These are phyloP conservation scores for Penicillium verhagenii DNA, from an alignment of 495 filamentous ascomycete genomes.

Conservation along the genomic window DNA sequence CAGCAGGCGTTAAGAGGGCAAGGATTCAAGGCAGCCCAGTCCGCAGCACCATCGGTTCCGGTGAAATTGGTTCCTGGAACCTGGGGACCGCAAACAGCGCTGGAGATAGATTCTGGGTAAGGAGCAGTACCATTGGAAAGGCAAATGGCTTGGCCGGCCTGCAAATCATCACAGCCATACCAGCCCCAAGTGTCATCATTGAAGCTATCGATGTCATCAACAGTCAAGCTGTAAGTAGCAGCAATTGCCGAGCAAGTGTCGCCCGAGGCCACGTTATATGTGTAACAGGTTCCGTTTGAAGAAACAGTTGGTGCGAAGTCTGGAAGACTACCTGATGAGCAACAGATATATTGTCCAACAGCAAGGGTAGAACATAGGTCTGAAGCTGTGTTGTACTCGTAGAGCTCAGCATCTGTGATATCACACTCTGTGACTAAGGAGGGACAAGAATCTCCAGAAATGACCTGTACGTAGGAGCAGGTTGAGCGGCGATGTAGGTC, in stretches of 20 bases:
- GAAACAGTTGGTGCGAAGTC: neutral
- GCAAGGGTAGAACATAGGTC: neutral
- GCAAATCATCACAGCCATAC: neutral
- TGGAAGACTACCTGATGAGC: neutral
- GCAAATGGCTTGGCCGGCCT: neutral
- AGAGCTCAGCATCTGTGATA: neutral
- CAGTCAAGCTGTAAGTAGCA: neutral
- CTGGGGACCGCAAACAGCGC: neutral
- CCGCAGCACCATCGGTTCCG: neutral
- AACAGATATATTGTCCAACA: neutral
- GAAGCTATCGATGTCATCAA: constrained; percentile 1
- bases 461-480: neutral
- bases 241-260: constrained; percentile 8
- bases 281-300: neutral
- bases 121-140: constrained; percentile 2
- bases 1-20: constrained; percentile 33
- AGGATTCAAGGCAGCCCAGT: neutral
- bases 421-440: neutral
- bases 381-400: neutral
- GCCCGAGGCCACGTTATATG: neutral
- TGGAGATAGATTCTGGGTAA: neutral
- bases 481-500: no score
- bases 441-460: neutral
- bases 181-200: constrained; percentile 7
- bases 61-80: neutral